A percentile compares a stretch with the other conserved stretches of the same genome.
Conservation (phyloP, 164 flowering plant genomes). For the Magnolia kwangsiensis region DNA sequence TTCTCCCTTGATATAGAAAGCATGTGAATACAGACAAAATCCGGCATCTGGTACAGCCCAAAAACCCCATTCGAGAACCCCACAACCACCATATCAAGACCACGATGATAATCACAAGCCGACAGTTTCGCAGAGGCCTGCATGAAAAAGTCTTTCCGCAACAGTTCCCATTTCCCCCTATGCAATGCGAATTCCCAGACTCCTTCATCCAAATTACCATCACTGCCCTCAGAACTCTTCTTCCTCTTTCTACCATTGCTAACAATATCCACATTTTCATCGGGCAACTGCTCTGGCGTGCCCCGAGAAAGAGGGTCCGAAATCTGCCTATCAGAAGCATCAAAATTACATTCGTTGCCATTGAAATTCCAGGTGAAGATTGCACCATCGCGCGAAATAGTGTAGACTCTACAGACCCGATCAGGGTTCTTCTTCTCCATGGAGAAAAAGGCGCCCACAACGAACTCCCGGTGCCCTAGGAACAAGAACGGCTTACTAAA, state of each 20-base stretch:
- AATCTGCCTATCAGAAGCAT: conserved; percentile 19
- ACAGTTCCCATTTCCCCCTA: conserved; percentile 64
- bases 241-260: conserved; percentile 46
- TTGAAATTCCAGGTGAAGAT: conserved; percentile 67
- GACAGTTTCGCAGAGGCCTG: conserved; percentile 70
- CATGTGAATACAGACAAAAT: conserved; percentile 80
- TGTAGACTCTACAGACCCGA: conserved; percentile 46
- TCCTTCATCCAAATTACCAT: neutral
- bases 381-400: conserved; percentile 66
- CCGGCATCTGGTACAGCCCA: conserved; percentile 96
- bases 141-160: conserved; percentile 64
- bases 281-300: conserved; percentile 52
- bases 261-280: conserved; percentile 18
- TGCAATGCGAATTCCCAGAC: conserved; percentile 32
- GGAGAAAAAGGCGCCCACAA: conserved; percentile 72
- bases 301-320: conserved; percentile 67
- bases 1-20: conserved; percentile 91
- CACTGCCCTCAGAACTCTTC: conserved; percentile 1
- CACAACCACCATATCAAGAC: conserved; percentile 79
- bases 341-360: conserved; percentile 22
- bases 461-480: conserved; percentile 72
- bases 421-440: conserved; percentile 46
- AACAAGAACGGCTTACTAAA: conserved; percentile 62
- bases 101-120: conserved; percentile 83
- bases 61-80: conserved; percentile 95